These are phyloP conservation scores for Astrothelium macrocarpum DNA, from an alignment of 495 filamentous ascomycete species.

Conservation along the genomic window DNA sequence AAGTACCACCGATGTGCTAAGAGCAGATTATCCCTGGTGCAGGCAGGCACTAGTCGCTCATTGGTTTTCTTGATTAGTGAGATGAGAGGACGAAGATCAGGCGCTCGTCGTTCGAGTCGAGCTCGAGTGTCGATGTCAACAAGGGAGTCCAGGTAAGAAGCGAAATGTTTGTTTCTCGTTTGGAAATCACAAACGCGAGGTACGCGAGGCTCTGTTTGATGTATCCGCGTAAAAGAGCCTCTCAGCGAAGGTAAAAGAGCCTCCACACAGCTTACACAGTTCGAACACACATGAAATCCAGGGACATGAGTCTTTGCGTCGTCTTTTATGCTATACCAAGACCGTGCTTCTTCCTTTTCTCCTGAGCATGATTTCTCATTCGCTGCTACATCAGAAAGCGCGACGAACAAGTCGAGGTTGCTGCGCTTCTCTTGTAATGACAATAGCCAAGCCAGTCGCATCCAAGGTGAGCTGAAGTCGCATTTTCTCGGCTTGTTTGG, in stretches of 20 bases:
- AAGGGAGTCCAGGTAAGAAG: conserved; percentile 51
- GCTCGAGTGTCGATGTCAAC: conserved; percentile 40
- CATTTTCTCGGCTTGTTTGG: conserved; percentile 40
- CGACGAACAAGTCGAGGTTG: conserved; percentile 46
- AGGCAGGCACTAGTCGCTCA: conserved; percentile 43
- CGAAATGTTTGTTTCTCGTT: conserved; percentile 34
- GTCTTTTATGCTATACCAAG: conserved; percentile 54
- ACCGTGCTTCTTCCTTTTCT: conserved; percentile 5
- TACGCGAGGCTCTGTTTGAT: conserved; percentile 11
- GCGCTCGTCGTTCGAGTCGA: conserved; percentile 27
- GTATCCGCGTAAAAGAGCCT: conserved; percentile 26
- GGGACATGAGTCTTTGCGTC: conserved; percentile 40
- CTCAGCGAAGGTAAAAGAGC: conserved; percentile 28
- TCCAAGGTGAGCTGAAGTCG: conserved; percentile 54
- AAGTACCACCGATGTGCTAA: conserved; percentile 48
- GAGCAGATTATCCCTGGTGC: conserved; percentile 42
- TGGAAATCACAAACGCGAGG: conserved; percentile 23
- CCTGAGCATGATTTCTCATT: conserved; percentile 43
- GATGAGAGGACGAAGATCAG: conserved; percentile 43
- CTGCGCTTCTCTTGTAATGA: conserved; percentile 46
- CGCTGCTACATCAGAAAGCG: conserved; percentile 38
- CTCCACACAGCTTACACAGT: conserved; percentile 28
- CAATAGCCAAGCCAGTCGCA: conserved; percentile 57
- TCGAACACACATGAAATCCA: conserved; percentile 42
- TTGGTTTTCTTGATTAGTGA: conserved; percentile 38